phyloP scores from a whole-genome alignment of 1,284 basidiomycete species.

The Cryptococcus sp. region DNA sequence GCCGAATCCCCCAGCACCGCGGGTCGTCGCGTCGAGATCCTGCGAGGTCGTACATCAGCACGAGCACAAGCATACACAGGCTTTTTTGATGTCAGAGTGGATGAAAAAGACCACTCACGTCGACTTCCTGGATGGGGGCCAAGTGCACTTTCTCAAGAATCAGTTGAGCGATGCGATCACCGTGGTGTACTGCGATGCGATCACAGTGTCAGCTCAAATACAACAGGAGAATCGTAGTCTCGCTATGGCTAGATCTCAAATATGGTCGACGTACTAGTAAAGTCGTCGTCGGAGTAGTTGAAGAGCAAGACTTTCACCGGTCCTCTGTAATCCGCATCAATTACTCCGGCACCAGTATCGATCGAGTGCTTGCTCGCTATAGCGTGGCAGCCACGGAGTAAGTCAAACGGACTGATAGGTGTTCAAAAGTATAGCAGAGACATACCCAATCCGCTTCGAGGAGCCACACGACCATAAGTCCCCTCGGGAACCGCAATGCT shows the following conservation, averaged over 20 bases:
- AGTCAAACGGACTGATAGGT: neutral
- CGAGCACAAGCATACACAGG: neutral
- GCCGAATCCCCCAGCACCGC: slow-evolving; percentile 87
- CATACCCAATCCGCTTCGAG: slow-evolving; percentile 88
- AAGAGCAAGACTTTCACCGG: slow-evolving; percentile 89
- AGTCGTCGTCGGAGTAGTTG: slow-evolving; percentile 88
- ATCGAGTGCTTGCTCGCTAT: slow-evolving; percentile 96
- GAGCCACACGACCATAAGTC: slow-evolving; percentile 95
- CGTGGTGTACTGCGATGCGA: slow-evolving; percentile 70
- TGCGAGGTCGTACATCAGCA: slow-evolving; percentile 42
- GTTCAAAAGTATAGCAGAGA: slow-evolving; percentile 5
- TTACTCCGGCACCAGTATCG: slow-evolving; percentile 94
- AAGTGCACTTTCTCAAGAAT: slow-evolving; percentile 89
- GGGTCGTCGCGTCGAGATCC: slow-evolving; percentile 80
- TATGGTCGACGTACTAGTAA: slow-evolving; percentile 64
- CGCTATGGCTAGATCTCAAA: no score
- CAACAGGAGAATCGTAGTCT: no score
- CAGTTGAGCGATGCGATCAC: slow-evolving; percentile 93
- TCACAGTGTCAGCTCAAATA: neutral
- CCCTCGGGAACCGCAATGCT: slow-evolving; percentile 94
- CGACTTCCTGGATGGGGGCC: slow-evolving; percentile 82
- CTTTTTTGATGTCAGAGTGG: neutral
- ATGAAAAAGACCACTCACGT: slow-evolving; percentile 62
- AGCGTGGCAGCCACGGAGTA: neutral
- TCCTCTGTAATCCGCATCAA: slow-evolving; percentile 96